Evolutionary conservation across 768 basidiomycete genomes (phyloP), one percentile per base, ranked within the genome.

Genomic region (Cubamyces lactineus): DNA sequence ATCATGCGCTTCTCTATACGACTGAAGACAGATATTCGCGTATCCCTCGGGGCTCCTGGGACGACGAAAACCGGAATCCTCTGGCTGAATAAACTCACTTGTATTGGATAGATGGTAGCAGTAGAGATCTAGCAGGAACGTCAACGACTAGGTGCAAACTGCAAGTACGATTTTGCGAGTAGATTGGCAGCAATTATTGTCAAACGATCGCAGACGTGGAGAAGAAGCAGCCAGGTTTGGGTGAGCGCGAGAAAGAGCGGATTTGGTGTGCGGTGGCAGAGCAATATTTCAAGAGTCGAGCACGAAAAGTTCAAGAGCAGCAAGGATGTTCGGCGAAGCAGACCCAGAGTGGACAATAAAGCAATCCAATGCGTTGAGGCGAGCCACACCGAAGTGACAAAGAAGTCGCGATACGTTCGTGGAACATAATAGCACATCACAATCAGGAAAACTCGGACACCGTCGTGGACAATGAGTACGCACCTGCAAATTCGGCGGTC

Each of bases 391-490:
- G 50, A 39, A 28, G 26, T 34, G 49, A 39, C 47, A 39, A 62
- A 34, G 54, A 21, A 28, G 41, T 50, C 15, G 50, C 45, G 49
- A 39, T 23, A 40, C n/a, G 34, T 41, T 46, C 23, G 28, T 24
- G n/a, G 34, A 5, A 53, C 34, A 46, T 39, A 26, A 19, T 13
- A 42, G 41, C n/a, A 42, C 28, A 39, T 48, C 16, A 26, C 57
- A 19, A 38, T 60, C 42, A 60, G 58, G 34, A 17, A 4, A 4
- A 34, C 39, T 28, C 23, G 34, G 24, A n/a, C 53, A 41, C 19
- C 52, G 62, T 56, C 21, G 53, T 30, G 48, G n/a, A 64, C 53
- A 51, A 39, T 47, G 61, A 55, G 30, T 40, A 59, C 62, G 57
- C 53, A 63, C 62, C 62, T 63, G 38, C 8, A 26, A 3, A 49